Percentiles rank a stretch among this genome's conserved stretches.
phyloP scores from a whole-genome alignment of 345 rosid species.

The Eucalyptus brandiana region DNA sequence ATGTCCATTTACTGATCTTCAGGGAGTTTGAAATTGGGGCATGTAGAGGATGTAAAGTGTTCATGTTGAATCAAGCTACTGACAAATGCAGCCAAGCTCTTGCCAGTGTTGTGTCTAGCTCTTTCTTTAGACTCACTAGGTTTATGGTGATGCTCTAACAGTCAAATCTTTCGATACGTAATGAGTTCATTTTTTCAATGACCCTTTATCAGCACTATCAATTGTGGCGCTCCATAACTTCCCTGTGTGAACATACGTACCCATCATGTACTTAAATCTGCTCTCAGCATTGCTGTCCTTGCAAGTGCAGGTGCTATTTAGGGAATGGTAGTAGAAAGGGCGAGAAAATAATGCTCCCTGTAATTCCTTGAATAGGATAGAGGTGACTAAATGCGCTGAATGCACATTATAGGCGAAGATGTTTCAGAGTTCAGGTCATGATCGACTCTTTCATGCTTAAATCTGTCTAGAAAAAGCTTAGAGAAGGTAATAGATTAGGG shows the following conservation, averaged over 20 bases:
- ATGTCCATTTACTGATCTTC: background rate
- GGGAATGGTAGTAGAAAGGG: background rate
- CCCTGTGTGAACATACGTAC: background rate
- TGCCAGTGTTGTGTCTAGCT: background rate
- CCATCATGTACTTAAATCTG: background rate
- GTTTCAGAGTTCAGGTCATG: background rate
- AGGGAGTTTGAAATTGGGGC: background rate
- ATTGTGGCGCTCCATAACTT: background rate
- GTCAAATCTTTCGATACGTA: background rate
- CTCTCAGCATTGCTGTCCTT: background rate
- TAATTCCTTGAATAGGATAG: background rate
- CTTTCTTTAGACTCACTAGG: background rate
- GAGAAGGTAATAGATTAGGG: background rate
- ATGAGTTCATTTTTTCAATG: background rate
- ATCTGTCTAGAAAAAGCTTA: background rate
- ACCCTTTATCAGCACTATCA: background rate
- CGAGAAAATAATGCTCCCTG: background rate
- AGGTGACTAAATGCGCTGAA: background rate
- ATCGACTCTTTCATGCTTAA: background rate
- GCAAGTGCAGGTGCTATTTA: background rate
- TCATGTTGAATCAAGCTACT: background rate
- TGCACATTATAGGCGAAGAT: background rate
- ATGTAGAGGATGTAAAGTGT: background rate
- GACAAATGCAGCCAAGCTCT: background rate
- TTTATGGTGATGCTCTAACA: background rate